These are phyloP conservation scores for Sutorius australiensis DNA, from an alignment of 768 basidiomycete species.

Conservation along the genomic window DNA sequence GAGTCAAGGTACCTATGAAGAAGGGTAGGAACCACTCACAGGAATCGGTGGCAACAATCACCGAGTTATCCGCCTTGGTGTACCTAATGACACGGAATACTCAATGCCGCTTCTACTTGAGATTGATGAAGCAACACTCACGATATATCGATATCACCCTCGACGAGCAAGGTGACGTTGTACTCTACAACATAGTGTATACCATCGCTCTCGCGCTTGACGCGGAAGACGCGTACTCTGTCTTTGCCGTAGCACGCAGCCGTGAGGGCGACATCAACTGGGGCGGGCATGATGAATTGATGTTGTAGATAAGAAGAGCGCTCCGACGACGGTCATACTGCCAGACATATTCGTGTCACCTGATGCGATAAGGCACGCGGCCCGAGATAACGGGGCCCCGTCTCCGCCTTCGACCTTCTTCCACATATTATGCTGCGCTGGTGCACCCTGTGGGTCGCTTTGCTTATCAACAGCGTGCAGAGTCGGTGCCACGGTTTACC, in stretches of 20 bases:
- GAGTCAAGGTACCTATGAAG: not conserved
- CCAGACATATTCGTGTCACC: not conserved
- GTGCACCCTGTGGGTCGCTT: not conserved
- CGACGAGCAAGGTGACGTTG: slow-evolving; percentile 72
- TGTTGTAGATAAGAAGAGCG: not conserved
- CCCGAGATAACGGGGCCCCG: not conserved
- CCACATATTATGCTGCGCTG: not conserved
- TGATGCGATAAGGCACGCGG: not conserved
- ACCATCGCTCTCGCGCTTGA: slow-evolving; percentile 60
- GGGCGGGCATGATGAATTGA: slow-evolving; percentile 26
- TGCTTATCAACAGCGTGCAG: not conserved
- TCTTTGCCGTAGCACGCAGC: slow-evolving; percentile 83
- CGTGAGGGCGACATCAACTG: slow-evolving; percentile 30
- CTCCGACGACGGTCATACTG: not conserved
- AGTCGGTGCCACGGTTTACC: not conserved
- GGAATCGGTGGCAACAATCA: slow-evolving; percentile 89
- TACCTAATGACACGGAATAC: slow-evolving; percentile 45
- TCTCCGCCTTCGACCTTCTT: not conserved
- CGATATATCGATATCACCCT: slow-evolving; percentile 81
- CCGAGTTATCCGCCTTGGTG: slow-evolving; percentile 83
- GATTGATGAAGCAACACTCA: slow-evolving; percentile 24
- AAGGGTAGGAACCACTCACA: slow-evolving; percentile 43
- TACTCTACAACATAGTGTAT: slow-evolving; percentile 82
- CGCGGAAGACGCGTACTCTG: slow-evolving; percentile 79
- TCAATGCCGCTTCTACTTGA: not conserved